Evolutionary conservation across 176 grass and related monocot species (phyloP), one percentile per base, ranked within the genome.

Genomic region (Phyllostachys edulis): DNA sequence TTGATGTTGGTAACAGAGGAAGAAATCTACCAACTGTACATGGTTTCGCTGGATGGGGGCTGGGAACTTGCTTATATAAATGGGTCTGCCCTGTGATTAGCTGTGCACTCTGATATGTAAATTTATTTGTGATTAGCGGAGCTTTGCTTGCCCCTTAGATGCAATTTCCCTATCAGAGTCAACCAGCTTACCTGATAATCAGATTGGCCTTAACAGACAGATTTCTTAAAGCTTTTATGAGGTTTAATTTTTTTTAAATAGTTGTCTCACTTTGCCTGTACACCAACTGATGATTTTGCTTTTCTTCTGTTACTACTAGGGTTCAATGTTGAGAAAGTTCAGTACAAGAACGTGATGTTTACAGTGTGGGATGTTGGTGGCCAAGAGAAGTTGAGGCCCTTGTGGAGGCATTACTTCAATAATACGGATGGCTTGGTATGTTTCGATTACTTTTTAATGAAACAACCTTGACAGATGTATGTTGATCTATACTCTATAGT

Each of bases 281-380:
- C 61, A 62, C 34, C 4, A 5, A 37, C 0, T 67, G 39, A 23
- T 77, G 47, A 47, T 39, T 21, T 5, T 77, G 47, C 5, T 21
- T 70, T 81, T 56, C 14, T 84, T 9, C 21, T 90, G 74, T 49
- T 77, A 23, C 14, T 44, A 67, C 47, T 40, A 94, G 92, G 92
- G 41, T 94, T 94, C 85, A 94, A 94, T 73, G 92, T 94, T 14
- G 92, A 94, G 82, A 94, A 94, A 87, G 87, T 94, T 79, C 89
- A 94, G 79, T 94, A 92, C 75, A 94, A 92, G 75, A 94, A 94
- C 81, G 85, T 94, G 62, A 75, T 92, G 49, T 92, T 94, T 91
- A 94, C 92, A 47, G 89, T 94, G 24, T 94, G 92, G 89, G 92
- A 94, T 92, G 92, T 94, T 52, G 92, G 92, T 34, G 92, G 92